Evolutionary conservation across 139 green algal species (phyloP).

Genomic region (Pleodorina starrii): DNA sequence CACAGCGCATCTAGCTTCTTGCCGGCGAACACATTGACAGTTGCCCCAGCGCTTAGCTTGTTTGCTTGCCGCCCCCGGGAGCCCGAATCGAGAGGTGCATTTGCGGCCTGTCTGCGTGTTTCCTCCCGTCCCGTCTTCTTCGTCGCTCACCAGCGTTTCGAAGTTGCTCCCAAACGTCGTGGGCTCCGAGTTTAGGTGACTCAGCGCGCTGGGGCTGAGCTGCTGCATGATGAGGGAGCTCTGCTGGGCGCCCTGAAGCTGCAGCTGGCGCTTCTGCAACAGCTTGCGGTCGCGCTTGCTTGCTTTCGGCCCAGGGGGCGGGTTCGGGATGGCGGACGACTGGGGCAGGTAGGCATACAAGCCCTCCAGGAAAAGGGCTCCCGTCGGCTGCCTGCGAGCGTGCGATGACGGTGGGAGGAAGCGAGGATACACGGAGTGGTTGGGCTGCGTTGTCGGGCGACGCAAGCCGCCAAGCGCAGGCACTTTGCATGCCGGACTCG

Average conservation of each 20-base stretch:
- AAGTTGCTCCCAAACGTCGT: conserved; percentile 7
- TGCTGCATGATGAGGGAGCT: conserved; percentile 19
- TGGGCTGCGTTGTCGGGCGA: neutral
- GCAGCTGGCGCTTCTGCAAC: conserved; percentile 28
- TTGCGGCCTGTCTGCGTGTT: too few relatives aligned
- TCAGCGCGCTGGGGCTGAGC: conserved; percentile 9
- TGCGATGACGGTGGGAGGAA: too few relatives aligned
- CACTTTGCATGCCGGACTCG: too few relatives aligned
- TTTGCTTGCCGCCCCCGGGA: too few relatives aligned
- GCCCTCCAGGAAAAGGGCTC: conserved; percentile 20
- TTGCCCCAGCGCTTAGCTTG: too few relatives aligned
- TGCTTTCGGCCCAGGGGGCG: neutral
- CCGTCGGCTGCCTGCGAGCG: conserved; percentile 7
- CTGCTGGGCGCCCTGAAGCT: conserved; percentile 7
- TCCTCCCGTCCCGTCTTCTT: too few relatives aligned
- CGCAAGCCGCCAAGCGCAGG: neutral
- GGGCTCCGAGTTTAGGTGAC: neutral
- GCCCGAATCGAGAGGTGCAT: too few relatives aligned
- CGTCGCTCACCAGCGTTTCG: conserved; percentile 29
- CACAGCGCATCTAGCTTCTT: too few relatives aligned
- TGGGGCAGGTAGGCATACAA: conserved; percentile 11
- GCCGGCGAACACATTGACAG: too few relatives aligned
- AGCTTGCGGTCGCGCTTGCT: conserved; percentile 29
- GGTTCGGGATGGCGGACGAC: neutral
- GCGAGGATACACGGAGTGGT: neutral